Conservation (phyloP, 23 red algal genomes). For the Agarophyton chilense region DNA sequence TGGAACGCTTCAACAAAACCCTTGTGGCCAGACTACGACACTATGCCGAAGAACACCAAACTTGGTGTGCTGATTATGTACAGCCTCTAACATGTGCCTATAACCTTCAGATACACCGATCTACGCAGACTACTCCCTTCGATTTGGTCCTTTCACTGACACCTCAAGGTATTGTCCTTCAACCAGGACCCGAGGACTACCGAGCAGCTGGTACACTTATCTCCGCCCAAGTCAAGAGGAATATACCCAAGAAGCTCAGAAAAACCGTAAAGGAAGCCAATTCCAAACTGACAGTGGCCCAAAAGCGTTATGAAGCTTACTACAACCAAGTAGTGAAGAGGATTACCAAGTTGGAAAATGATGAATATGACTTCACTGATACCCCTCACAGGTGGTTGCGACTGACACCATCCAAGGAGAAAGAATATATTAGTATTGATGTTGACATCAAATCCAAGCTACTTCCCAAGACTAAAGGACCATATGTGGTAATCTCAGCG, state of each 20-base stretch:
- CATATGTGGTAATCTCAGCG: constrained; percentile 25
- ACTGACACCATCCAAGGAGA: not conserved
- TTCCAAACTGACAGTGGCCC: not conserved
- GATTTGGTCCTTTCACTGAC: constrained; percentile 21
- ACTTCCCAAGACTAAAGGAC: not conserved
- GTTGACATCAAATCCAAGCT: not conserved
- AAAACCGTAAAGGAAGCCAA: not conserved
- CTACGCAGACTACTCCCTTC: no score
- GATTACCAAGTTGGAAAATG: not conserved
- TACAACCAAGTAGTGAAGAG: not conserved
- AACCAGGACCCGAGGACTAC: not conserved
- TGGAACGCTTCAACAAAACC: no score
- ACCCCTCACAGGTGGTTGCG: not conserved
- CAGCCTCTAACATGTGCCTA: no score
- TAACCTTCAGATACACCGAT: no score
- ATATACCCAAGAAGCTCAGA: no score
- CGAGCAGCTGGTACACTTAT: no score
- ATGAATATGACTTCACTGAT: not conserved
- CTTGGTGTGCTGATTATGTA: no score
- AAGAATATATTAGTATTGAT: not conserved
- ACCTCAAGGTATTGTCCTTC: not conserved
- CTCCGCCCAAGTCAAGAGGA: no score
- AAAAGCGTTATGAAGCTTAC: not conserved
- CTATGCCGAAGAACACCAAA: no score
- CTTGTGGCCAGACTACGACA: no score